phyloP scores from a whole-genome alignment of 768 basidiomycete species.

The Hygrocybe coccinea region DNA sequence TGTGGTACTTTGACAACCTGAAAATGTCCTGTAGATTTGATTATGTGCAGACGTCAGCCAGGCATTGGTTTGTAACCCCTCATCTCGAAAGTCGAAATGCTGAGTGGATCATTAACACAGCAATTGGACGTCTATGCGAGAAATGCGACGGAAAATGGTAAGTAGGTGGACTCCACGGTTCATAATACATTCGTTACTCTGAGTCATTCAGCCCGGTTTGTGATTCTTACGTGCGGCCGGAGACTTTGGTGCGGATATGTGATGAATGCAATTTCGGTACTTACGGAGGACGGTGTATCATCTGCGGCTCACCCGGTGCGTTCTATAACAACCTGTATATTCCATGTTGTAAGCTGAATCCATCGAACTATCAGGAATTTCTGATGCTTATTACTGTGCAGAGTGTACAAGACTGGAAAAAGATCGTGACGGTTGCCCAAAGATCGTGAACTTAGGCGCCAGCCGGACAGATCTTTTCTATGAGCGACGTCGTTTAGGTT shows the following conservation, averaged over 20 bases:
- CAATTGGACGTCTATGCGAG: slow-evolving; percentile 96
- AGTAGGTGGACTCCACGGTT: slow-evolving; percentile 21
- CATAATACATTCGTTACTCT: background rate
- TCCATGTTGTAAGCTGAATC: background rate
- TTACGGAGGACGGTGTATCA: slow-evolving; percentile 96
- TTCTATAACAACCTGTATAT: slow-evolving; percentile 14
- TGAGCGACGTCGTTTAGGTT: slow-evolving; percentile 80
- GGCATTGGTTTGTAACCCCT: slow-evolving; percentile 71
- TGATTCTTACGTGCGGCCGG: slow-evolving; percentile 98
- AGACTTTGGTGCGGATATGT: slow-evolving; percentile 95
- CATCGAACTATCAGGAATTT: slow-evolving; percentile 64
- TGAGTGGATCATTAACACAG: slow-evolving; percentile 36
- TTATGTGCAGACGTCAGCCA: slow-evolving; percentile 97
- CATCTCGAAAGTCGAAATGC: background rate
- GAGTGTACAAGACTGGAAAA: slow-evolving; percentile 97
- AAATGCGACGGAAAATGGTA: slow-evolving; percentile 99
- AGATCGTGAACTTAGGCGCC: slow-evolving; percentile 95
- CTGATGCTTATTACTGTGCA: slow-evolving; percentile 98
- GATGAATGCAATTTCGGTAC: slow-evolving; percentile 99
- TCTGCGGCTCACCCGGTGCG: slow-evolving; percentile 94
- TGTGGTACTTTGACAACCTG: slow-evolving; percentile 4
- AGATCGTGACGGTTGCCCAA: slow-evolving; percentile 96
- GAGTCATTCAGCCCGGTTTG: slow-evolving; percentile 74
- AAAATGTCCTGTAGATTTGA: slow-evolving; percentile 60
- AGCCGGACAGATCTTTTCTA: slow-evolving; percentile 91